phyloP scores from a whole-genome alignment of 495 filamentous ascomycete species.

The Trichoderma parareesei region DNA sequence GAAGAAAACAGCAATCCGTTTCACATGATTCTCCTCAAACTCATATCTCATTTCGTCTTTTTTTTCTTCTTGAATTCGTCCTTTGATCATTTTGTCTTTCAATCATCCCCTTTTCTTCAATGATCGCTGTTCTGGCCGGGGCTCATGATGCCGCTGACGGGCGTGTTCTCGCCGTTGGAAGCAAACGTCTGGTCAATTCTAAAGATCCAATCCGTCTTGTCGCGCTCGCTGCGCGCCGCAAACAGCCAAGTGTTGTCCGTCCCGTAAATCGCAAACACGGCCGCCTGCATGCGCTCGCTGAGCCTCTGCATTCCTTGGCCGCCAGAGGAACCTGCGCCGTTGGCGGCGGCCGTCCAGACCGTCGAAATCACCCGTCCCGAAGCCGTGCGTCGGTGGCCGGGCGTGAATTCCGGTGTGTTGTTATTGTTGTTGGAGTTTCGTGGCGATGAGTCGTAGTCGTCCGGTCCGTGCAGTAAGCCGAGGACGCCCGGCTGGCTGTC shows the following conservation, averaged over 20 bases:
- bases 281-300: conserved; percentile 48
- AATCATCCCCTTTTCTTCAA: background rate
- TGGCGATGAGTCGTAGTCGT: conserved; percentile 19
- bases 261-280: conserved; percentile 89
- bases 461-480: conserved; percentile 52
- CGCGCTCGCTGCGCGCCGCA: conserved; percentile 72
- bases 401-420: conserved; percentile 17
- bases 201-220: conserved; percentile 92
- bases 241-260: conserved; percentile 92
- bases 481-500: conserved; percentile 84
- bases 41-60: background rate
- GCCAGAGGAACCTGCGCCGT: conserved; percentile 15
- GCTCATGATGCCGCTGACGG: conserved; percentile 22
- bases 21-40: conserved; percentile 6
- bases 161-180: conserved; percentile 20
- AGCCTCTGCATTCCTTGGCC: conserved; percentile 31
- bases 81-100: no score
- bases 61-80: no score
- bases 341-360: conserved; percentile 27
- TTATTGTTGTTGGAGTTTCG: background rate
- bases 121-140: conserved; percentile 11
- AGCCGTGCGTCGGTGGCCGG: conserved; percentile 24
- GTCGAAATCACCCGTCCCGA: conserved; percentile 24
- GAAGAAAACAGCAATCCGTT: conserved; percentile 11
- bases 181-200: conserved; percentile 55